These are phyloP conservation scores for Suhomyces choctaworum DNA, from an alignment of 1,139 yeast species.

Conservation along the genomic window DNA sequence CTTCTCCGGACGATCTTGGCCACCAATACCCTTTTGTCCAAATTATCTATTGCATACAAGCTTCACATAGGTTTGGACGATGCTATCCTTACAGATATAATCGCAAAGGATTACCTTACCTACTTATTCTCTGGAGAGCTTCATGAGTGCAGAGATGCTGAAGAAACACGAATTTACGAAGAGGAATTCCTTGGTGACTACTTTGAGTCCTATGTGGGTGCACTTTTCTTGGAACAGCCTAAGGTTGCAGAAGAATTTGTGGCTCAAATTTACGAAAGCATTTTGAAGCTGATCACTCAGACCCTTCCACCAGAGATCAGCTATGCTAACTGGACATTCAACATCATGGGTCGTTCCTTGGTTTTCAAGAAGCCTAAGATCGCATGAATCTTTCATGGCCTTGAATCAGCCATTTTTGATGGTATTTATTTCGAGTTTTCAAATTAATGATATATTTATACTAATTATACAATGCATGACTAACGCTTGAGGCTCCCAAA, in stretches of 20 bases:
- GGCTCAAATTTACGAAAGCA: constrained; percentile 31
- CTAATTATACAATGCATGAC: not conserved
- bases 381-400: constrained; percentile 2
- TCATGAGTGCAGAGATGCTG: constrained; percentile 18
- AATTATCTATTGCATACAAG: constrained; percentile 40
- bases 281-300: constrained; percentile 30
- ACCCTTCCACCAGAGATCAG: constrained; percentile 20
- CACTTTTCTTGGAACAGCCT: constrained; percentile 43
- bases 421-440: too few species aligned
- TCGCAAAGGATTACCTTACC: constrained; percentile 17
- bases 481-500: constrained; percentile 15
- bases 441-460: constrained; percentile 3
- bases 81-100: constrained; percentile 18
- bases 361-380: constrained; percentile 13
- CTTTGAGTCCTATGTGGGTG: constrained; percentile 49
- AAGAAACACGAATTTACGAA: constrained; percentile 33
- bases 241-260: constrained; percentile 39
- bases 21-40: constrained; percentile 42
- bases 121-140: constrained; percentile 14
- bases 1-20: constrained; percentile 38
- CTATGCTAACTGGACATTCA: constrained; percentile 18
- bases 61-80: constrained; percentile 40
- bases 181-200: constrained; percentile 49
- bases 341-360: constrained; percentile 19
- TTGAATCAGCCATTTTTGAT: not conserved